These are phyloP conservation scores for Talaromyces ruber DNA, from an alignment of 495 filamentous ascomycete species.

Conservation along the genomic window DNA sequence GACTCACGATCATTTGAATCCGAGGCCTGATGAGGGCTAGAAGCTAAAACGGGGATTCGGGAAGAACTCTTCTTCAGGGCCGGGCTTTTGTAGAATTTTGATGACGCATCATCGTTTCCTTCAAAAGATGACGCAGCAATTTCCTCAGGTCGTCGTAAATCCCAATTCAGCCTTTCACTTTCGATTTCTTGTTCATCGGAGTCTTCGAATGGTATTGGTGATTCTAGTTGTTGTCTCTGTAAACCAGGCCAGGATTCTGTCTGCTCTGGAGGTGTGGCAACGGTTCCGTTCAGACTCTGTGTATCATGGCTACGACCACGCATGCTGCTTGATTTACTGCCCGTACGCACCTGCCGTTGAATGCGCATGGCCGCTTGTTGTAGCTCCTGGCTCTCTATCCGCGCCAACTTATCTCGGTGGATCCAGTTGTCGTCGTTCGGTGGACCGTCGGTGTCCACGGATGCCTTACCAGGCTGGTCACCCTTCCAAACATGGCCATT, in stretches of 20 bases:
- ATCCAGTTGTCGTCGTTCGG: constrained; percentile 65
- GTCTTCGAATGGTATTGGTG: constrained; percentile 34
- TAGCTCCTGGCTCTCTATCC: constrained; percentile 88
- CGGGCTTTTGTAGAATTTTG: constrained; percentile 33
- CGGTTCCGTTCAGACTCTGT: constrained; percentile 20
- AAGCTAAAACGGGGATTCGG: constrained; percentile 74
- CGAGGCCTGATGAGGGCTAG: constrained; percentile 69
- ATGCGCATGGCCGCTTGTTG: constrained; percentile 76
- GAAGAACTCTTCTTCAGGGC: constrained; percentile 48
- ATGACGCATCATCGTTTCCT: constrained; percentile 27
- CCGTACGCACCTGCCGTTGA: constrained; percentile 46
- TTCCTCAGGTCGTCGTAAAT: constrained; percentile 74
- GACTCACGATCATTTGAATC: constrained; percentile 65
- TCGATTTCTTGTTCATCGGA: constrained; percentile 25
- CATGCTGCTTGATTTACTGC: constrained; percentile 51
- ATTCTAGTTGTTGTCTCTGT: constrained; percentile 34
- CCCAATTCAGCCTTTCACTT: constrained; percentile 44
- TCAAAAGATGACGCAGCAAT: constrained; percentile 50
- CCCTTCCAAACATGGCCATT: constrained; percentile 12
- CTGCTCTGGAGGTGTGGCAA: constrained; percentile 24
- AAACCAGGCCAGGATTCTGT: constrained; percentile 26
- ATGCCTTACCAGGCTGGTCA: constrained; percentile 5
- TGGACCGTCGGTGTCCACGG: constrained; percentile 9
- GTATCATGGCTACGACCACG: constrained; percentile 46
- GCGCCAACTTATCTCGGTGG: constrained; percentile 87